Evolutionary conservation across 192 early-diverging fungal genomes (phyloP).

Genomic region (Entomortierella beljakovae): DNA sequence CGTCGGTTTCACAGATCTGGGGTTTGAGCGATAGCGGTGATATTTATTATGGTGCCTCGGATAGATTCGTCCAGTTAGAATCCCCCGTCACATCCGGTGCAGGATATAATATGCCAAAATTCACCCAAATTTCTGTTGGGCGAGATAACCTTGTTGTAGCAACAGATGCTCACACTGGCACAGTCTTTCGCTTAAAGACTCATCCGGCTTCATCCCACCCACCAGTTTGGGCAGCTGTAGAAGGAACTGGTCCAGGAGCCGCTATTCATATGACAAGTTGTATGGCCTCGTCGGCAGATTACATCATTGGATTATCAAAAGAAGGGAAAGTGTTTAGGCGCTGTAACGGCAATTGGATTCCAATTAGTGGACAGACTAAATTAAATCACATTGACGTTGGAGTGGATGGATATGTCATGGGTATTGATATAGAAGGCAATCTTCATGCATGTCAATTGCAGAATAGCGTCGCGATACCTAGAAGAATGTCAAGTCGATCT

Average conservation of each 20-base stretch:
- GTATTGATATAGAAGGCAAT: constrained; percentile 40
- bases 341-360: constrained; percentile 8
- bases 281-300: constrained; percentile 20
- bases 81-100: constrained; percentile 35
- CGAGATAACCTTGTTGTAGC: constrained; percentile 36
- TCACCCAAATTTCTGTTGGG: constrained; percentile 41
- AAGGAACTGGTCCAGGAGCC: constrained; percentile 25
- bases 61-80: constrained; percentile 33
- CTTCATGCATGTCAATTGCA: constrained; percentile 44
- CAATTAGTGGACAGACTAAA: constrained; percentile 25
- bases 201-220: constrained; percentile 28
- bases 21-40: constrained; percentile 30
- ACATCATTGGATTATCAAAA: constrained; percentile 22
- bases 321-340: constrained; percentile 29
- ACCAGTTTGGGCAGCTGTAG: constrained; percentile 35
- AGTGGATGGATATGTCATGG: constrained; percentile 41
- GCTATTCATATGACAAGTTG: constrained; percentile 22
- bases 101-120: constrained; percentile 29
- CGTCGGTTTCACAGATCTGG: constrained; percentile 51
- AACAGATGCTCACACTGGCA: constrained; percentile 35
- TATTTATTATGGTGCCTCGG: constrained; percentile 34
- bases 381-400: constrained; percentile 27
- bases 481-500: constrained; percentile 6
- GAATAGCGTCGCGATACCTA: not conserved
- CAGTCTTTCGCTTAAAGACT: constrained; percentile 41